These are phyloP conservation scores for Colletotrichum incanum DNA, from an alignment of 2,329 filamentous ascomycete species.

Conservation along the genomic window DNA sequence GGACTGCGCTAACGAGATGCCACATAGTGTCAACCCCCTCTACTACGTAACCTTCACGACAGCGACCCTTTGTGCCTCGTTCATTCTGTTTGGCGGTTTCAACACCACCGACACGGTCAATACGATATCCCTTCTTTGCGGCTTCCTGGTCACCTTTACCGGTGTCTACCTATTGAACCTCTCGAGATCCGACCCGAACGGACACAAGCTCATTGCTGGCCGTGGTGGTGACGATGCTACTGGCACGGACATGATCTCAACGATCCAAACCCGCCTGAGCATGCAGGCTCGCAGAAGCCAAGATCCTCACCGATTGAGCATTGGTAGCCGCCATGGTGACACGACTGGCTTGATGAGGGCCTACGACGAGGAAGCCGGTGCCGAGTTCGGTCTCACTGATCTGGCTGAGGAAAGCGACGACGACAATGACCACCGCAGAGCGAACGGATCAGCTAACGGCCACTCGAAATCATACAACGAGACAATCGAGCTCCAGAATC, in stretches of 20 bases:
- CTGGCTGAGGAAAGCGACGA: slow-evolving; percentile 84
- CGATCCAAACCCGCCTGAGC: slow-evolving; percentile 89
- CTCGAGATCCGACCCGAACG: slow-evolving; percentile 92
- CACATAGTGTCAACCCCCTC: slow-evolving; percentile 86
- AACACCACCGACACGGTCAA: slow-evolving; percentile 94
- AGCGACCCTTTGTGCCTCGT: slow-evolving; percentile 92
- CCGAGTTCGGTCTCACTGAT: slow-evolving; percentile 83
- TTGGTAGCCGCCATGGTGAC: slow-evolving; percentile 77
- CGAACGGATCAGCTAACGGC: slow-evolving; percentile 59
- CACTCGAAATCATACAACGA: slow-evolving; percentile 56
- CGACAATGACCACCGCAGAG: slow-evolving; percentile 58
- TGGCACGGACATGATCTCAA: slow-evolving; percentile 92
- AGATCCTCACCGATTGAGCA: slow-evolving; percentile 72
- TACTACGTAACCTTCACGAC: slow-evolving; percentile 99
- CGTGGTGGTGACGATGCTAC: slow-evolving; percentile 80
- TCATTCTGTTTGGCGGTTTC: slow-evolving; percentile 96
- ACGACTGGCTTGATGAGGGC: slow-evolving; percentile 88
- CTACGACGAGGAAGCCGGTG: slow-evolving; percentile 87
- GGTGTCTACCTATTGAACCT: slow-evolving; percentile 97
- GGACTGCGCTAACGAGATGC: slow-evolving; percentile 20
- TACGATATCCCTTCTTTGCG: slow-evolving; percentile 91
- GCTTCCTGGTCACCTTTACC: slow-evolving; percentile 95
- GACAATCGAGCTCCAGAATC: slow-evolving; percentile 67
- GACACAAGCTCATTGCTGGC: slow-evolving; percentile 75
- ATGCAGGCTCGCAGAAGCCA: slow-evolving; percentile 91